A percentile compares a stretch with the other conserved stretches of the same genome.
Conservation (phyloP, 169 alveolate species). For the Plasmodium malariae region DNA sequence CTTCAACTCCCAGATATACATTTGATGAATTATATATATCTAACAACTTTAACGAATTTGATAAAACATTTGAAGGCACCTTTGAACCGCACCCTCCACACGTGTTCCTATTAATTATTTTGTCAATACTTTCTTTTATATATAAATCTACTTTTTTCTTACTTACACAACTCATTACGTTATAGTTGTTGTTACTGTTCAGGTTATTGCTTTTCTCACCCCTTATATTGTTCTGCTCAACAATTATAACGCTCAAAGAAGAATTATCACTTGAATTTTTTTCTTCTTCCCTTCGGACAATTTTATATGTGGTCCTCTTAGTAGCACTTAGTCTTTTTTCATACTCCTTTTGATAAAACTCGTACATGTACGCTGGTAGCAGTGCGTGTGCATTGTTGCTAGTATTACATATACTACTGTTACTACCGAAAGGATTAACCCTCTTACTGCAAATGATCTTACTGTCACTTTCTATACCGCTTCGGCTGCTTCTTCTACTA, state of each 20-base stretch:
- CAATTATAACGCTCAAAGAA: background rate
- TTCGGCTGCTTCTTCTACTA: background rate
- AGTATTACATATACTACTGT: background rate
- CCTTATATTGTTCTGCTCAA: background rate
- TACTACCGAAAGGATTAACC: background rate
- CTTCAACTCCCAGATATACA: constrained; percentile 76
- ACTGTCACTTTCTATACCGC: background rate
- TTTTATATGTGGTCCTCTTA: constrained; percentile 29
- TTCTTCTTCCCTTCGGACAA: background rate
- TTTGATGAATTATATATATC: constrained; percentile 55
- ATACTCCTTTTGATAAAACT: constrained; percentile 35
- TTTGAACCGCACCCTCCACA: constrained; percentile 79
- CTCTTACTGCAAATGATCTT: background rate
- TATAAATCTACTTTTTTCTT: constrained; percentile 41
- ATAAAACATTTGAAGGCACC: constrained; percentile 73
- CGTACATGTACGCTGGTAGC: constrained; percentile 67
- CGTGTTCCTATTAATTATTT: constrained; percentile 73
- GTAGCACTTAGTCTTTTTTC: constrained; percentile 57
- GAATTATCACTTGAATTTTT: background rate
- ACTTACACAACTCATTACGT: background rate
- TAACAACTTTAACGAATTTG: constrained; percentile 53
- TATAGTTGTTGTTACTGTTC: background rate
- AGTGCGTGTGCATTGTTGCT: background rate
- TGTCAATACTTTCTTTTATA: constrained; percentile 71
- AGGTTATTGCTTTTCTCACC: background rate